These are phyloP conservation scores for Amorphotheca resinae DNA, from an alignment of 495 filamentous ascomycete species.

Conservation along the genomic window DNA sequence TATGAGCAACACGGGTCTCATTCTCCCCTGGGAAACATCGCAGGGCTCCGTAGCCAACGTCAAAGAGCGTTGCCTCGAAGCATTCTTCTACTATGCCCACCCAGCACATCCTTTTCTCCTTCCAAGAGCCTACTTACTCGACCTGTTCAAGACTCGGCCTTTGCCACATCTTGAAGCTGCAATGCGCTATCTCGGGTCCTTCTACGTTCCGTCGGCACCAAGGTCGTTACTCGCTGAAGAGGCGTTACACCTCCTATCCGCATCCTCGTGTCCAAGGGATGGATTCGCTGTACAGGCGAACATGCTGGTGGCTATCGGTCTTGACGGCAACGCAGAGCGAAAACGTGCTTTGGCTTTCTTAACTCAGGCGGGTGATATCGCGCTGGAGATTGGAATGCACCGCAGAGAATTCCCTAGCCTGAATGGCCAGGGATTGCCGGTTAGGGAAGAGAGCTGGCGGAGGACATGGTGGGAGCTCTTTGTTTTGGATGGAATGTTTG, in stretches of 20 bases:
- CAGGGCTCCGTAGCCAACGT: slow-evolving; percentile 8
- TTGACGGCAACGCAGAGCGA: slow-evolving; percentile 64
- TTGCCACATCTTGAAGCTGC: slow-evolving; percentile 40
- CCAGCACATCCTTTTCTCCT: slow-evolving; percentile 55
- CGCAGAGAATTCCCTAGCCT: slow-evolving; percentile 36
- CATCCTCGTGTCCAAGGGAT: slow-evolving; percentile 37
- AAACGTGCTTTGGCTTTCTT: slow-evolving; percentile 53
- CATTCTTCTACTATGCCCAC: slow-evolving; percentile 54
- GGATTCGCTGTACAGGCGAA: slow-evolving; percentile 67
- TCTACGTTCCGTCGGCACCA: slow-evolving; percentile 40
- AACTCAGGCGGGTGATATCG: slow-evolving; percentile 50
- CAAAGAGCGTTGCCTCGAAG: slow-evolving; percentile 34
- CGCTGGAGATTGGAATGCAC: slow-evolving; percentile 66
- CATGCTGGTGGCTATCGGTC: slow-evolving; percentile 60
- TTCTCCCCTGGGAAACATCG: slow-evolving; percentile 10
- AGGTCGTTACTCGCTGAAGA: slow-evolving; percentile 42
- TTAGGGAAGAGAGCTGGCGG: slow-evolving; percentile 59
- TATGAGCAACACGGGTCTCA: slow-evolving; percentile 12
- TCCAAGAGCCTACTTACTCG: slow-evolving; percentile 33
- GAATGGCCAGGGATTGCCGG: slow-evolving; percentile 33
- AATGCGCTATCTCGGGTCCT: slow-evolving; percentile 58
- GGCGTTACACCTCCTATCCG: slow-evolving; percentile 40
- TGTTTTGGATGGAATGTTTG: slow-evolving; percentile 59
- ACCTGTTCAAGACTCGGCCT: slow-evolving; percentile 31
- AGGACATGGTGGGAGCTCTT: slow-evolving; percentile 91